A percentile compares a stretch with the other conserved stretches of the same genome.
phyloP scores from a whole-genome alignment of 2,329 filamentous ascomycete genomes.

The Pyrenochaeta sp. region DNA sequence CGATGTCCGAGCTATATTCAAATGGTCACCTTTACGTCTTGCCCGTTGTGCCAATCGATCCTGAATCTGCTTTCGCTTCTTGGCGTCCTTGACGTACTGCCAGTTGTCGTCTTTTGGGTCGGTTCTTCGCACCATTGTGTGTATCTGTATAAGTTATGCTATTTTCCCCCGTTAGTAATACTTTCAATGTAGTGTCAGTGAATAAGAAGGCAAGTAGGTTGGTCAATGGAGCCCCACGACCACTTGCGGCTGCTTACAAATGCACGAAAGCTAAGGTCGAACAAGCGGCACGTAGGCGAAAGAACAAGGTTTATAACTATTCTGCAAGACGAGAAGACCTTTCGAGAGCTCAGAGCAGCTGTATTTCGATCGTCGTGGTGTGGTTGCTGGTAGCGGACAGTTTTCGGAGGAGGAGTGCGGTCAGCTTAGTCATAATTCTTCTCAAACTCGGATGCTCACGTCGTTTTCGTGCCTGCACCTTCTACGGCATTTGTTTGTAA shows the following conservation, averaged over 20 bases:
- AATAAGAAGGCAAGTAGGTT: background rate
- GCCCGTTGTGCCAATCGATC: slow-evolving; percentile 52
- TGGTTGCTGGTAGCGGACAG: background rate
- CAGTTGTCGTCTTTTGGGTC: slow-evolving; percentile 40
- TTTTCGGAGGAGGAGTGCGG: background rate
- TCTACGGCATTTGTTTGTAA: background rate
- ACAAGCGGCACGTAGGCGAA: background rate
- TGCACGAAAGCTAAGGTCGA: background rate
- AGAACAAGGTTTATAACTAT: background rate
- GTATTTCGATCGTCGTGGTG: background rate
- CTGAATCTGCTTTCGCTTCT: slow-evolving; percentile 52
- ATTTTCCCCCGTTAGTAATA: background rate
- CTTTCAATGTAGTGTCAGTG: background rate
- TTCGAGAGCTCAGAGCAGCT: background rate
- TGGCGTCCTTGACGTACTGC: slow-evolving; percentile 47
- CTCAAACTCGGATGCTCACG: background rate
- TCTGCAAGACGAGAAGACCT: background rate
- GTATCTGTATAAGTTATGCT: background rate
- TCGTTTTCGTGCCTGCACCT: background rate
- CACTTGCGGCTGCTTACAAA: background rate
- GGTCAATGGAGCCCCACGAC: background rate
- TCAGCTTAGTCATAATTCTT: background rate
- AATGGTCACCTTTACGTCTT: slow-evolving; percentile 35
- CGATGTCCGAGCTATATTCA: background rate
- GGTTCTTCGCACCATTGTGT: slow-evolving; percentile 30